Conservation (phyloP, 2,329 filamentous ascomycete genomes). For the Dendrostoma leiphaemia region DNA sequence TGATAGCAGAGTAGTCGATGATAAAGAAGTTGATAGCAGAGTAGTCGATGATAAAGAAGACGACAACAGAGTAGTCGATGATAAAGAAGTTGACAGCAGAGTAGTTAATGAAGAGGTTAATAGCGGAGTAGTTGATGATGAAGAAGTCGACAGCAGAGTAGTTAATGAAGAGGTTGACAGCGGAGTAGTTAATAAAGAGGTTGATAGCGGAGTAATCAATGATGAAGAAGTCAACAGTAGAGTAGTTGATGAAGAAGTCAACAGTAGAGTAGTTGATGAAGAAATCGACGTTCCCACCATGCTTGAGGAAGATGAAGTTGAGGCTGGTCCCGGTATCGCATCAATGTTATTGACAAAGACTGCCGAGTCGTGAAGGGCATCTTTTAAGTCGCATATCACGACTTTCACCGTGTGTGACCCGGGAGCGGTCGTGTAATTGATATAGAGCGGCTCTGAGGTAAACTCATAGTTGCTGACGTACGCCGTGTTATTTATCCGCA, state of each 20-base stretch:
- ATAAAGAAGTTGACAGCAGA: no score
- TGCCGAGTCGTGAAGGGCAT: neutral
- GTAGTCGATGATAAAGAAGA: no score
- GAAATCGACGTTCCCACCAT: neutral
- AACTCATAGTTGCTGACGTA: neutral
- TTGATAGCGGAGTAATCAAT: neutral
- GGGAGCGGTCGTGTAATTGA: neutral
- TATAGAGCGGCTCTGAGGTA: neutral
- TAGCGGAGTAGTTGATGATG: no score
- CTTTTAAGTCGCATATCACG: neutral
- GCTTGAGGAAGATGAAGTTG: neutral
- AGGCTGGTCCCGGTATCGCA: neutral
- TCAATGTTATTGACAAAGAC: neutral
- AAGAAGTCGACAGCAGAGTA: no score
- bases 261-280: neutral
- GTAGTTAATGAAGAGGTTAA: no score
- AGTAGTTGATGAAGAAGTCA: neutral
- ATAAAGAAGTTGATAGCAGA: no score
- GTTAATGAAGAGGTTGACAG: no score
- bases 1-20: no score
- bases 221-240: no score
- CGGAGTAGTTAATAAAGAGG: no score
- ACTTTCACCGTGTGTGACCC: neutral
- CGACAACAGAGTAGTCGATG: no score
- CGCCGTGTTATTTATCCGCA: neutral